phyloP scores from a whole-genome alignment of 2,329 filamentous ascomycete genomes.

The Plectosphaerella sp. region DNA sequence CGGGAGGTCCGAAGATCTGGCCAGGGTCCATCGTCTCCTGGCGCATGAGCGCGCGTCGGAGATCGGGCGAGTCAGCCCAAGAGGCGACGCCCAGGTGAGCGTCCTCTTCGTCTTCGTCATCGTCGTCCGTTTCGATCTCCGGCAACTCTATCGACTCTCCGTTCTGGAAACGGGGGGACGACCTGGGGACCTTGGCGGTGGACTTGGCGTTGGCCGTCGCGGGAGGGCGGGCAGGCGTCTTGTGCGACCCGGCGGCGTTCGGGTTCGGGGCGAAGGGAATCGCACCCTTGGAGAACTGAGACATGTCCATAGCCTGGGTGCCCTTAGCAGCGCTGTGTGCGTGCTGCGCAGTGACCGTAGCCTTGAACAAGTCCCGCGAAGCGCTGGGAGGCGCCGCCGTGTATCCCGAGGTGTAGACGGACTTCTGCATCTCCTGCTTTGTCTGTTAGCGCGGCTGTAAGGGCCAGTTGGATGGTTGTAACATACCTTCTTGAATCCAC shows the following conservation, averaged over 20 bases:
- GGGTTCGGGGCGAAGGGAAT: slow-evolving; percentile 80
- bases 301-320: slow-evolving; percentile 73
- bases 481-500: slow-evolving; percentile 62
- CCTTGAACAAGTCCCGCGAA: slow-evolving; percentile 59
- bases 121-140: slow-evolving; percentile 92
- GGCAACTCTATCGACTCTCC: slow-evolving; percentile 89
- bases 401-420: slow-evolving; percentile 58
- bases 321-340: slow-evolving; percentile 54
- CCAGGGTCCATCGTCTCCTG: slow-evolving; percentile 86
- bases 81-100: slow-evolving; percentile 59
- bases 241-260: slow-evolving; percentile 51
- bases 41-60: slow-evolving; percentile 68
- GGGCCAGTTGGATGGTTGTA: neutral
- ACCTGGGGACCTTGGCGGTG: slow-evolving; percentile 46
- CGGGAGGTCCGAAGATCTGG: slow-evolving; percentile 82
- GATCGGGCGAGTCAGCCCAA: slow-evolving; percentile 86
- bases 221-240: slow-evolving; percentile 62
- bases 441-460: neutral
- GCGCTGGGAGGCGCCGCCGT: slow-evolving; percentile 45
- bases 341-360: slow-evolving; percentile 63
- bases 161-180: slow-evolving; percentile 81
- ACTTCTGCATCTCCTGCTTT: slow-evolving; percentile 56
- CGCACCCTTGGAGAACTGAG: slow-evolving; percentile 81
- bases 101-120: slow-evolving; percentile 59
- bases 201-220: slow-evolving; percentile 46